phyloP scores from a whole-genome alignment of 2,329 filamentous ascomycete species.

The Onygena corvina region DNA sequence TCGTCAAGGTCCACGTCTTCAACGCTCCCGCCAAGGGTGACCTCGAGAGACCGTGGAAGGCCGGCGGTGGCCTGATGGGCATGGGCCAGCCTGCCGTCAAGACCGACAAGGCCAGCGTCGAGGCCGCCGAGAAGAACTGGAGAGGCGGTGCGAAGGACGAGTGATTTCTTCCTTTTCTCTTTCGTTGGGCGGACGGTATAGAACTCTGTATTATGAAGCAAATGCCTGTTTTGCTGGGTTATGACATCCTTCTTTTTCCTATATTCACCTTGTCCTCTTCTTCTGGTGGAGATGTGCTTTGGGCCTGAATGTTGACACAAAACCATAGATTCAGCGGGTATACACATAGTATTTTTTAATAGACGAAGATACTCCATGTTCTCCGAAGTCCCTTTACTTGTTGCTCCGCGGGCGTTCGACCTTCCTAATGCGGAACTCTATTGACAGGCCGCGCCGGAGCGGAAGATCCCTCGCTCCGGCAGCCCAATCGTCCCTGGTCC shows the following conservation, averaged over 20 bases:
- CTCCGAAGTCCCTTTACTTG: neutral
- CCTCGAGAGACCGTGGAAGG: slow-evolving; percentile 93
- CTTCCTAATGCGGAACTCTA: too few relatives aligned
- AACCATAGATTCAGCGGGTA: neutral
- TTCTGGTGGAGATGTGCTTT: neutral
- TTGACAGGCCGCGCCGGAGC: too few relatives aligned
- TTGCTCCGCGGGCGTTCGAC: too few relatives aligned
- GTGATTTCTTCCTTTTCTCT: slow-evolving; percentile 16
- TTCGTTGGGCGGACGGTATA: neutral
- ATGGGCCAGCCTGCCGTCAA: slow-evolving; percentile 57
- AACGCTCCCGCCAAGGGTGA: slow-evolving; percentile 79
- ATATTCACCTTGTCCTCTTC: too few relatives aligned
- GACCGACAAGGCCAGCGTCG: slow-evolving; percentile 74
- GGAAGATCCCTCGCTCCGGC: too few relatives aligned
- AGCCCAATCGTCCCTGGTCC: too few relatives aligned
- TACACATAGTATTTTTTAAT: slow-evolving; percentile 4
- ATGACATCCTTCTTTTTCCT: neutral
- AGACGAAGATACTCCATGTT: neutral
- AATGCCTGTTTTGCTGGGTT: neutral
- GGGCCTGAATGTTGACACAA: neutral
- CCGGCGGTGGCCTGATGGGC: slow-evolving; percentile 66
- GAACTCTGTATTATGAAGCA: neutral
- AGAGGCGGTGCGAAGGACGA: slow-evolving; percentile 42
- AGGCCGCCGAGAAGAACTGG: slow-evolving; percentile 39
- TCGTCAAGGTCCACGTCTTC: slow-evolving; percentile 89